Evolutionary conservation across 2,329 filamentous ascomycete genomes (phyloP), one percentile per base, ranked within the genome.

Genomic region (Chaetomium sp.): DNA sequence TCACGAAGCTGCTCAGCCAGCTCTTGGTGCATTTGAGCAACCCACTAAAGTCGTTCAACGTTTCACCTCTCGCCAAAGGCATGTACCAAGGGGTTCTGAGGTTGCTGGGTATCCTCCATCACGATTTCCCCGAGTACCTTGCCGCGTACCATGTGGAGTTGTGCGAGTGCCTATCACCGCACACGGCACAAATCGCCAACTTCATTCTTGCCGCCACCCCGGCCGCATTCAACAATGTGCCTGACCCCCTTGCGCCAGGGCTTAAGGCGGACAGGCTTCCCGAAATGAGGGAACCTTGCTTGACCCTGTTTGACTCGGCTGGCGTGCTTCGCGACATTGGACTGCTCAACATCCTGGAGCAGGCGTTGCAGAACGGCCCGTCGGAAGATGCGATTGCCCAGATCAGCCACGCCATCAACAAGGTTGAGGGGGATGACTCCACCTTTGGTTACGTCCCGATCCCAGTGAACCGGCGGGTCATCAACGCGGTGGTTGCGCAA

Each of bases 121-220:
- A 98, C 74, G 95, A 99, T 76, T 98, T 92, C 77, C 91, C 94
- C 0, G 93, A 97, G 63, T 99, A 97, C 76, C 80, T 99, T 50
- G 90, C 91, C 6, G 91, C 93, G 71, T 92, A 96, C 75, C 91
- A 96, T 74, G 87, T 91, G 70, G 86, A 87, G 70, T 86, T 99
- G 60, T 93, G 90, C 78, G 89, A 90, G 71, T 87, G 87, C 72
- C 90, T 98, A 64, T 91, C 93, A 1, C 86, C 88, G 58, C 90
- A 95, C 73, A 95, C 92, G 77, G 88, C 89, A 19, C 95, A 98
- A 76, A 82, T 97, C 60, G 87, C 93, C 69, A 97, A 98, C 73
- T 83, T 97, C 62, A 87, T 99, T 60, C 83, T 98, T 67, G 90
- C 90, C 67, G 92, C 93, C 8, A 91, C 88, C 67, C 91, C 90